Evolutionary conservation across 2,329 filamentous ascomycete genomes (phyloP), one percentile per base, ranked within the genome.

Genomic region (Fusarium zealandicum): DNA sequence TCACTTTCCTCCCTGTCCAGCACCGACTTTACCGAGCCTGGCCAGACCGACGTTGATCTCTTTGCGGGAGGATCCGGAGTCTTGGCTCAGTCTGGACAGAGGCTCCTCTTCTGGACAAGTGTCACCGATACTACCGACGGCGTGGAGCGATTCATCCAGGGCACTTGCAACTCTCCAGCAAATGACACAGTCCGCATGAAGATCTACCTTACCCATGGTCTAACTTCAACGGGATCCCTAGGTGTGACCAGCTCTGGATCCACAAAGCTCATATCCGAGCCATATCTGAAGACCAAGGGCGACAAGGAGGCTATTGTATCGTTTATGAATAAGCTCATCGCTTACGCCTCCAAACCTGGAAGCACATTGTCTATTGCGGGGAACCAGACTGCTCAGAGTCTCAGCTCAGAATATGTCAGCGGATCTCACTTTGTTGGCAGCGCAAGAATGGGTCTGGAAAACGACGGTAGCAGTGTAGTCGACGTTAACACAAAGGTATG

Each of bases 401-500:
- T 90, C 16, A 81, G 77, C n/a, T 82, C 82, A 69, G 73, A 82
- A 36, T 78, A 81, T 41, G 63, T 79, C 2, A 71, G 79, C 0
- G 78, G 79, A 45, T 76, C 76, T 9, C 81, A 83, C 72, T 84
- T 80, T 76, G 80, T 83, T 51, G 79, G 83, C 31, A 87, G 84
- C 0, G 79, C 81, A 42, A 88, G 87, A 70, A 78, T 89, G 61
- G 86, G 86, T 11, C 75, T 73, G 0, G 79, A 84, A 50, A 73
- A 70, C n/a, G 74, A 74, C 39, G 84, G 85, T 13, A 79, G 76
- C 6, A 76, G 83, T 1, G 86, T 89, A 3, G 86, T 89, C 1
- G 86, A 89, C 61, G 69, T 78, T 10, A 76, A 89, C 71, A 82
- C 84, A 51, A 83, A 82, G 72, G 84, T 89, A 6, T 89, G 84